phyloP scores from a whole-genome alignment of 2,329 filamentous ascomycete species.

The Neocatenulostroma microsporum region DNA sequence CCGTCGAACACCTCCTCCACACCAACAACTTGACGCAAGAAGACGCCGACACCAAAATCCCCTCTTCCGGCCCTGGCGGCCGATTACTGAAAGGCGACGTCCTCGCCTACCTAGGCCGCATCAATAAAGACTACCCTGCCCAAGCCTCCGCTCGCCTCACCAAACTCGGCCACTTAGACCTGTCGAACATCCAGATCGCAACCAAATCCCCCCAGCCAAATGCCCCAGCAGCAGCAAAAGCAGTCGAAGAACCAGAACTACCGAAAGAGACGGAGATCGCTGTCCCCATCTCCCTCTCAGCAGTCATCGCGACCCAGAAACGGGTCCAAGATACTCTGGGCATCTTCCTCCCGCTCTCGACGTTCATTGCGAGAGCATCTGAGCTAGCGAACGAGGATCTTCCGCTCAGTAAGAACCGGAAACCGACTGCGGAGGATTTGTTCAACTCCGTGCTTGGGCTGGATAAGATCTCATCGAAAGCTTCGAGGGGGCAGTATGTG shows the following conservation, averaged over 20 bases:
- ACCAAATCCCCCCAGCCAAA: too few species aligned
- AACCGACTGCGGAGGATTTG: slow-evolving; percentile 69
- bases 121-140: slow-evolving; percentile 63
- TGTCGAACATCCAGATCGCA: slow-evolving; percentile 88
- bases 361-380: slow-evolving; percentile 76
- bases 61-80: slow-evolving; percentile 77
- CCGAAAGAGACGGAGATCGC: slow-evolving; percentile 53
- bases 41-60: slow-evolving; percentile 73
- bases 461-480: slow-evolving; percentile 38
- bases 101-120: slow-evolving; percentile 75
- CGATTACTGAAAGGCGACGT: slow-evolving; percentile 93
- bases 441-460: slow-evolving; percentile 84
- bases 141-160: slow-evolving; percentile 63
- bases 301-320: slow-evolving; percentile 72
- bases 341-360: slow-evolving; percentile 72
- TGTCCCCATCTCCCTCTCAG: slow-evolving; percentile 67
- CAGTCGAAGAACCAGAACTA: slow-evolving; percentile 35
- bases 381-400: slow-evolving; percentile 83
- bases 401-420: slow-evolving; percentile 56
- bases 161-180: slow-evolving; percentile 75
- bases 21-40: slow-evolving; percentile 67
- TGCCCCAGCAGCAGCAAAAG: slow-evolving; percentile 37
- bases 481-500: slow-evolving; percentile 57
- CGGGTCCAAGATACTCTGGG: slow-evolving; percentile 70
- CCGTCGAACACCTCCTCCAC: slow-evolving; percentile 73